Base-by-base conservation (phyloP, 306 rosid genomes). In the Inga laurina region DNA sequence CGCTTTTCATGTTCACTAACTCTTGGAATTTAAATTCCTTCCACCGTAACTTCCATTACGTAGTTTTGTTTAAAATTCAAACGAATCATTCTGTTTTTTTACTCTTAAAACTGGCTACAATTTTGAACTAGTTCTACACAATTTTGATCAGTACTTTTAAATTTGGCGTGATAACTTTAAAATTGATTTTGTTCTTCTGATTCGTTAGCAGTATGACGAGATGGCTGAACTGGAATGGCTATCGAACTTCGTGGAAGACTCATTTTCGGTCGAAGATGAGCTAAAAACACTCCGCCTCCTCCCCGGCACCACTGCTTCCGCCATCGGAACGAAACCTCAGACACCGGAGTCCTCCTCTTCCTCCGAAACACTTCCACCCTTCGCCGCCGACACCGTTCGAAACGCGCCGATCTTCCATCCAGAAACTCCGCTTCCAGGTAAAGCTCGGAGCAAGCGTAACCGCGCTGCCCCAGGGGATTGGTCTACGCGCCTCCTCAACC, bases 161-260 rank as follows among this genome's bases (percentile, higher is more conserved):
- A 35, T 67, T 16, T 6, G 49, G 74, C 15, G 4, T 22, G 22
- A 66, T 22, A 41, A 76, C 82, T 80, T 35, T 67, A 72, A 27
- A 77, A 78, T 37, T 78, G 75, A 76, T 32, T 45, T 22, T 22
- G 18, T 14, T 72, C 82, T 48, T 46, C 44, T 49, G 80, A 57
- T n/a, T 32, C 79, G 3, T 16, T 56, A 22, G 79, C 97, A 96
- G 98, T 84, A 87, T 19, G 99, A 93, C 16, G 97, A 96, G 21
- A 74, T 96, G 89, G 99, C 94, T 34, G 98, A 97, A 79, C 90
- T 97, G 74, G 98, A 97, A 84, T 97, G 99, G 99, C 91, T 97
- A 45, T 97, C 99, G 82, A 97, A 92, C 79, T 91, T 97, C 77
- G 97, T 91, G 81, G 99, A 97, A 49, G 99, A 92, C 87, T 94